A percentile compares a stretch with the other conserved stretches of the same genome.
These are phyloP conservation scores for Ceratobasidium sp. DNA, from an alignment of 1,284 basidiomycete species.

Conservation along the genomic window DNA sequence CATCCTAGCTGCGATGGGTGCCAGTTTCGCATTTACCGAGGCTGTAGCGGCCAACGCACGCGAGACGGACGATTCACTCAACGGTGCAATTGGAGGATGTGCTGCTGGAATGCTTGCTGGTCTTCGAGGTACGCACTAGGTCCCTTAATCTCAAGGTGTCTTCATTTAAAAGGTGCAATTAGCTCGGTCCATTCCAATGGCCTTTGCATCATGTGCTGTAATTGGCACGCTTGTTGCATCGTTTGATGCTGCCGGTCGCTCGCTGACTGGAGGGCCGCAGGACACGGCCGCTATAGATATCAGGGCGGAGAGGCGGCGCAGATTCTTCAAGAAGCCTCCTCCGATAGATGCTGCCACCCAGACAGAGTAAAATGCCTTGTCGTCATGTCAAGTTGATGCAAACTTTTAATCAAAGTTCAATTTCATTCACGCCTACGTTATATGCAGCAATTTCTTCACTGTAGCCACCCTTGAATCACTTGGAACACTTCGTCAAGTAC, in stretches of 20 bases:
- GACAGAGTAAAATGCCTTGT: slow-evolving; percentile 23
- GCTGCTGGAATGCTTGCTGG: slow-evolving; percentile 93
- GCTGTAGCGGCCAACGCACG: slow-evolving; percentile 81
- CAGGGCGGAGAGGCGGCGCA: slow-evolving; percentile 67
- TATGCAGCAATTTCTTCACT: background rate
- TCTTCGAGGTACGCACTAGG: slow-evolving; percentile 66
- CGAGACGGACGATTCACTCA: slow-evolving; percentile 80
- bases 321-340: slow-evolving; percentile 69
- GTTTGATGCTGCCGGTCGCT: slow-evolving; percentile 80
- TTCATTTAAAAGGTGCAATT: slow-evolving; percentile 40
- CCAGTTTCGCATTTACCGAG: slow-evolving; percentile 84
- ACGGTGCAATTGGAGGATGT: slow-evolving; percentile 87
- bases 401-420: slow-evolving; percentile 13
- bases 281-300: slow-evolving; percentile 48
- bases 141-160: slow-evolving; percentile 20
- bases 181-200: slow-evolving; percentile 87
- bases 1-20: slow-evolving; percentile 83
- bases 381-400: slow-evolving; percentile 13
- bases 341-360: slow-evolving; percentile 29
- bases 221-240: slow-evolving; percentile 83
- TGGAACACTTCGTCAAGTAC: slow-evolving; percentile 24
- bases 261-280: slow-evolving; percentile 55
- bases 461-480: slow-evolving; percentile 20
- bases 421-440: background rate
- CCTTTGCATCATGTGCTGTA: slow-evolving; percentile 79